Evolutionary conservation across 306 rosid genomes (phyloP), one percentile per base, ranked within the genome.

Genomic region (Prunus salicina): DNA sequence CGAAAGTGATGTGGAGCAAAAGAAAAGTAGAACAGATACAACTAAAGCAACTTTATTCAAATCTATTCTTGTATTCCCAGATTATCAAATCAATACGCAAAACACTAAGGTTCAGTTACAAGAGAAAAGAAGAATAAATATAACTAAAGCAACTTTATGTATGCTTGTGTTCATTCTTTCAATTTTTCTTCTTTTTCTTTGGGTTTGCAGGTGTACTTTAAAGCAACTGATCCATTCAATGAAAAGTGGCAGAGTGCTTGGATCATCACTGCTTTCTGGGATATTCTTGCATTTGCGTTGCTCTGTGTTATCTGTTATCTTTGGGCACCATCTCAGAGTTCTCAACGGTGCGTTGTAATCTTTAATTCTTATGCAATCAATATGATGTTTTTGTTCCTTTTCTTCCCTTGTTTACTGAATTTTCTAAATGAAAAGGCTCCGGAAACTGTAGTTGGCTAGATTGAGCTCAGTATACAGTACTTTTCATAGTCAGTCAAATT

Each of bases 261-360:
- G 98, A 81, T 95, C 82, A 88, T 95, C 82, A 92, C 93, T 81
- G 97, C 97, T 69, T 95, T 95, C 81, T 92, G 98, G 98, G 97
- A 95, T 86, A 75, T 88, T 84, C 88, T 92, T 53, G 90, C 97
- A 64, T 90, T 89, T 83, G 88, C 87, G 60, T 82, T 95, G 83
- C 96, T 95, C 8, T 86, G 91, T 74, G 97, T 92, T 62, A 86
- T 95, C 80, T 90, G 98, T 86, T 92, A 85, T 82, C 97, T 92
- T 47, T 95, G 98, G 98, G 96, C 98, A 13, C 98, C 98, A 69
- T 95, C 98, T 76, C 98, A 92, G 81, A 95, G 93, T 87, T 92
- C 98, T 74, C 97, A 95, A 85, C 85, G 97, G 98, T 95, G 72
- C 13, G 70, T 76, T 80, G 43, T 69, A 20, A 61, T 55, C 19